phyloP scores from a whole-genome alignment of 768 basidiomycete genomes.

The Suillus cothurnatus region DNA sequence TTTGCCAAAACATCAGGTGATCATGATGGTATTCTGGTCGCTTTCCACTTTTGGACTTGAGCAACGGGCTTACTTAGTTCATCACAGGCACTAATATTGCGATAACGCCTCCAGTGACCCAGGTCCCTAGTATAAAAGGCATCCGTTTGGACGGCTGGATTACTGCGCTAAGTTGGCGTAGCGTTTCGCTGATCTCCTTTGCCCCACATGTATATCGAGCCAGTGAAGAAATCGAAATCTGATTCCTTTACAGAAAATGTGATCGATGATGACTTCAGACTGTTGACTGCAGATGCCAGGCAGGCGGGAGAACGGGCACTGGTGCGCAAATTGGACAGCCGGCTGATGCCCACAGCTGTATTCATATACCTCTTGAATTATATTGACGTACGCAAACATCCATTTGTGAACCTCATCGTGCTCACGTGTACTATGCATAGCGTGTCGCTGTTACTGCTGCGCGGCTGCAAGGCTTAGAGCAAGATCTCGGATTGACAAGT shows the following conservation, averaged over 20 bases:
- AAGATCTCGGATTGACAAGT: slow-evolving; percentile 40
- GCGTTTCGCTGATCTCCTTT: too few relatives aligned
- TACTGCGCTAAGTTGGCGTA: not conserved
- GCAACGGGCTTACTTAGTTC: slow-evolving; percentile 4
- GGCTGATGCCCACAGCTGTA: slow-evolving; percentile 31
- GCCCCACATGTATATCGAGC: slow-evolving; percentile 12
- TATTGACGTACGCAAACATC: slow-evolving; percentile 22
- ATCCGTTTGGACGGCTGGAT: not conserved
- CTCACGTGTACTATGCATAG: slow-evolving; percentile 19
- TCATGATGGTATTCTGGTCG: slow-evolving; percentile 1
- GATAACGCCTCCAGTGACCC: not conserved
- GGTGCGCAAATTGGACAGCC: slow-evolving; percentile 28
- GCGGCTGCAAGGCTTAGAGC: slow-evolving; percentile 40
- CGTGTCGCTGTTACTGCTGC: slow-evolving; percentile 43
- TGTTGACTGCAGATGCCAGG: slow-evolving; percentile 17
- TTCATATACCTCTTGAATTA: slow-evolving; percentile 29
- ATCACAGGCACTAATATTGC: not conserved
- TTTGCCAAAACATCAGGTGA: not conserved
- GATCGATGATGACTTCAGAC: slow-evolving; percentile 13
- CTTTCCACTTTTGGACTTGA: not conserved
- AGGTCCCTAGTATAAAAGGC: slow-evolving; percentile 7
- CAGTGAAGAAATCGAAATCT: slow-evolving; percentile 14
- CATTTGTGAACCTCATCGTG: not conserved
- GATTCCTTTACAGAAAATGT: slow-evolving; percentile 15
- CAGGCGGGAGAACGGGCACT: slow-evolving; percentile 24